Conservation (phyloP, 805 yeast genomes). For the Saccharomycodes ludwigii region DNA sequence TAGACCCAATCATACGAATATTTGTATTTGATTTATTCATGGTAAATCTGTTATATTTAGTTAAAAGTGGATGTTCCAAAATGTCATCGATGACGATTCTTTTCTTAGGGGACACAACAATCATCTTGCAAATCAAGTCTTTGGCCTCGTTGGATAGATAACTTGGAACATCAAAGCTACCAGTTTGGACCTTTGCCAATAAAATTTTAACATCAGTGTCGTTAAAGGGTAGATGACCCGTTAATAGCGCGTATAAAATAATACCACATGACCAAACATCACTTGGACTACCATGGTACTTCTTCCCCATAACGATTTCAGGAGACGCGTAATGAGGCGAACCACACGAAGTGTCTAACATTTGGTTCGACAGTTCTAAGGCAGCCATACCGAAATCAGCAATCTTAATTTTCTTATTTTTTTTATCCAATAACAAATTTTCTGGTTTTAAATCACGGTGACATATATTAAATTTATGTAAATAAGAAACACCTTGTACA, state of each 20-base stretch:
- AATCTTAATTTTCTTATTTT: constrained; percentile 53
- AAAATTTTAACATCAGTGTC: constrained; percentile 67
- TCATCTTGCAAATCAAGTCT: constrained; percentile 51
- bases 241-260: constrained; percentile 61
- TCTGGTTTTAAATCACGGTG: constrained; percentile 80
- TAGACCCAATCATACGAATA: constrained; percentile 14
- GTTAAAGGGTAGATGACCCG: constrained; percentile 76
- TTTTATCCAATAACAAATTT: constrained; percentile 54
- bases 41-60: constrained; percentile 41
- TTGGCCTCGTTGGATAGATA: constrained; percentile 53
- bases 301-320: constrained; percentile 67
- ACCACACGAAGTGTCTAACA: constrained; percentile 74
- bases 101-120: constrained; percentile 56
- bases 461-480: constrained; percentile 70
- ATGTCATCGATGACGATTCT: constrained; percentile 62
- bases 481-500: constrained; percentile 64
- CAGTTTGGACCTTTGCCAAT: constrained; percentile 64
- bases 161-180: constrained; percentile 60
- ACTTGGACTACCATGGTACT: constrained; percentile 74
- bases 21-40: constrained; percentile 14
- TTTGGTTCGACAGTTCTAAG: constrained; percentile 54
- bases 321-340: constrained; percentile 87
- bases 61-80: constrained; percentile 63
- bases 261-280: constrained; percentile 89
- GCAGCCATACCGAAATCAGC: constrained; percentile 92